Evolutionary conservation across 345 rosid species (phyloP).

Genomic region (Lepidium didymum): DNA sequence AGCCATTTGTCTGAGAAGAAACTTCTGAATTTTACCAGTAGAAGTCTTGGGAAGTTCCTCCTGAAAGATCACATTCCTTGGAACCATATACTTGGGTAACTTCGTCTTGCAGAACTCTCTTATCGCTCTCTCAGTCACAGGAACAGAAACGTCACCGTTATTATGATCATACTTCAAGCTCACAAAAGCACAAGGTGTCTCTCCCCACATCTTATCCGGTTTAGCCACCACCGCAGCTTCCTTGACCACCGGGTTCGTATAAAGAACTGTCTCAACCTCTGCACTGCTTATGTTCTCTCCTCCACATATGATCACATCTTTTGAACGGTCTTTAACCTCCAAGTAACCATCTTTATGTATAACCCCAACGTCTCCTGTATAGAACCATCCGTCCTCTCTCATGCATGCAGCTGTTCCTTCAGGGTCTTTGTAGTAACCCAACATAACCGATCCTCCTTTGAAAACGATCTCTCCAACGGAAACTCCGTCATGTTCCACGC

Average conservation of each 20-base stretch:
- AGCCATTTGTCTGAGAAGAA: slow-evolving; percentile 40
- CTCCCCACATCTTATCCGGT: slow-evolving; percentile 59
- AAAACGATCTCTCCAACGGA: slow-evolving; percentile 48
- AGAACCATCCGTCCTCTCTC: slow-evolving; percentile 49
- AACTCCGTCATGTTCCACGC: slow-evolving; percentile 42
- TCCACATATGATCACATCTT: slow-evolving; percentile 56
- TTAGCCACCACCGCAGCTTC: slow-evolving; percentile 63
- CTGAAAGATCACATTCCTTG: slow-evolving; percentile 44
- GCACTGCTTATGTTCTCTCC: slow-evolving; percentile 58
- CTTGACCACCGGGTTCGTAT: slow-evolving; percentile 45
- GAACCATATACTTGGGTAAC: slow-evolving; percentile 55
- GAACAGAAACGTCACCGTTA: neutral
- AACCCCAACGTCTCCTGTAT: slow-evolving; percentile 55
- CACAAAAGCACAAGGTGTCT: slow-evolving; percentile 63
- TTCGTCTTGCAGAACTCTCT: slow-evolving; percentile 41
- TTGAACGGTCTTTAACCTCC: slow-evolving; percentile 54
- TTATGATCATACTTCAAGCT: slow-evolving; percentile 34
- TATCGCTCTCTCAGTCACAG: slow-evolving; percentile 36
- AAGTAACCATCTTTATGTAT: slow-evolving; percentile 51
- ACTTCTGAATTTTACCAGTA: slow-evolving; percentile 57
- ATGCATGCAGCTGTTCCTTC: slow-evolving; percentile 37
- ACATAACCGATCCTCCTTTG: slow-evolving; percentile 45
- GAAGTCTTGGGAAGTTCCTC: slow-evolving; percentile 56
- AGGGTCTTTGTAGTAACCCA: slow-evolving; percentile 52
- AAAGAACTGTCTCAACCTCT: slow-evolving; percentile 53